Evolutionary conservation across 495 filamentous ascomycete genomes (phyloP).

Genomic region (Corynascus novoguineensis): DNA sequence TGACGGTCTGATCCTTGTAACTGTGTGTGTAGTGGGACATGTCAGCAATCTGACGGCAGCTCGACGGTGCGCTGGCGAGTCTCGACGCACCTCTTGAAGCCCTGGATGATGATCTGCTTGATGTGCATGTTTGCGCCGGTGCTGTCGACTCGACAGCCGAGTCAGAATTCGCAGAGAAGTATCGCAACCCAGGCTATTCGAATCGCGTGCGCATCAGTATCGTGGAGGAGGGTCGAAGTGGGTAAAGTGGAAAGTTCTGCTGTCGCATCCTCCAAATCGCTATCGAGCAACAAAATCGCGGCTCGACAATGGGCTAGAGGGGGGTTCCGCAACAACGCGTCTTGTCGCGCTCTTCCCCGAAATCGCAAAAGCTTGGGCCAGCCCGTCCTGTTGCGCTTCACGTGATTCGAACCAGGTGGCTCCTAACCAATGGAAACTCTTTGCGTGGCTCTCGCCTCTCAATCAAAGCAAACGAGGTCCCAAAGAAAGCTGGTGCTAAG

Average conservation of each 20-base stretch:
- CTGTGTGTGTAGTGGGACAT: conserved; percentile 38
- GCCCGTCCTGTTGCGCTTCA: neutral
- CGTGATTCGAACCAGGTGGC: conserved; percentile 5
- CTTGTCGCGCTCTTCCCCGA: conserved; percentile 8
- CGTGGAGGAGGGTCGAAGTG: neutral
- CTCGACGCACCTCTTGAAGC: conserved; percentile 85
- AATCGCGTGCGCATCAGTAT: conserved; percentile 14
- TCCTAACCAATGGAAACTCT: too few relatives aligned
- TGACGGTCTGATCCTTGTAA: conserved; percentile 99
- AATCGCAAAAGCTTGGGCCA: conserved; percentile 8
- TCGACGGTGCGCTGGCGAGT: neutral
- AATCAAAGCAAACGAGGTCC: too few relatives aligned
- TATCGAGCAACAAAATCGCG: conserved; percentile 7
- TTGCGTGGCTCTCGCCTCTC: too few relatives aligned
- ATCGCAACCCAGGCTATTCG: neutral
- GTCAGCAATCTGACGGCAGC: conserved; percentile 15
- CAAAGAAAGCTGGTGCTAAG: too few relatives aligned
- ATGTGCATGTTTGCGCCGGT: conserved; percentile 73
- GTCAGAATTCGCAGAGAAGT: conserved; percentile 9
- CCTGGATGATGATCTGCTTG: conserved; percentile 99
- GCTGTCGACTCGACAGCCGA: conserved; percentile 32
- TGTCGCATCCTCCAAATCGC: conserved; percentile 8
- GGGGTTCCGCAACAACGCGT: conserved; percentile 17
- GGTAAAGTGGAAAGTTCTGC: conserved; percentile 1
- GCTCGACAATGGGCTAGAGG: neutral